Percentiles rank a stretch among this genome's conserved stretches.
These are phyloP conservation scores for Arachis monticola DNA, from an alignment of 331 rosid genomes.

Conservation along the genomic window DNA sequence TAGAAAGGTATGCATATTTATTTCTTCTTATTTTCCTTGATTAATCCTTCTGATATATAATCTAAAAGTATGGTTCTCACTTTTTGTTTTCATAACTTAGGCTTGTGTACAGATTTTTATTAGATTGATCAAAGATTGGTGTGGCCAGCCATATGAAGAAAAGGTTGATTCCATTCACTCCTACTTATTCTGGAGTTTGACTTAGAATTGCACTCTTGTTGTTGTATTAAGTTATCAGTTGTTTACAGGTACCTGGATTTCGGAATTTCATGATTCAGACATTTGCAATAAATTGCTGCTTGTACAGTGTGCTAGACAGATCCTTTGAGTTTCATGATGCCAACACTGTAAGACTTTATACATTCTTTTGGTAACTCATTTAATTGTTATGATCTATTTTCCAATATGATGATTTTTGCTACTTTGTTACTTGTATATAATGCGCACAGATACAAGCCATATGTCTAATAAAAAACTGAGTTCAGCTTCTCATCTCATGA, in stretches of 20 bases:
- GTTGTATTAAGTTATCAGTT: slow-evolving; percentile 32
- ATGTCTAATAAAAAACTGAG: slow-evolving; percentile 1
- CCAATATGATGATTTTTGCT: slow-evolving; percentile 5
- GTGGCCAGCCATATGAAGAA: slow-evolving; percentile 74
- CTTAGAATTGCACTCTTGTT: background rate
- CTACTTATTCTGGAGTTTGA: slow-evolving; percentile 26
- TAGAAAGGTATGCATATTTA: slow-evolving; percentile 70
- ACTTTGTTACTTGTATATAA: background rate
- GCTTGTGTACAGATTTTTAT: slow-evolving; percentile 91
- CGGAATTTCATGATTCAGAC: slow-evolving; percentile 77
- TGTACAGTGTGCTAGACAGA: slow-evolving; percentile 89
- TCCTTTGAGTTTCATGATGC: slow-evolving; percentile 92
- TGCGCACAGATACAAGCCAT: too few relatives aligned
- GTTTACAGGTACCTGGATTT: slow-evolving; percentile 90
- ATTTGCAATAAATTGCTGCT: slow-evolving; percentile 90
- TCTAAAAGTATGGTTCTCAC: too few relatives aligned
- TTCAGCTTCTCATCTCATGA: slow-evolving; percentile 10
- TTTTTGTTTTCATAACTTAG: slow-evolving; percentile 49
- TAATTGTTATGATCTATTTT: slow-evolving; percentile 19
- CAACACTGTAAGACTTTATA: slow-evolving; percentile 73
- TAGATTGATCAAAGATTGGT: slow-evolving; percentile 92
- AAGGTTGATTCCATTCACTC: slow-evolving; percentile 53
- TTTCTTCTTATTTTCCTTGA: slow-evolving; percentile 35
- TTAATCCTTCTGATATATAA: background rate
- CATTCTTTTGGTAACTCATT: slow-evolving; percentile 21